A percentile compares a stretch with the other conserved stretches of the same genome.
Conservation (phyloP, 768 basidiomycete species). For the Paxillus ammoniavirescens region DNA sequence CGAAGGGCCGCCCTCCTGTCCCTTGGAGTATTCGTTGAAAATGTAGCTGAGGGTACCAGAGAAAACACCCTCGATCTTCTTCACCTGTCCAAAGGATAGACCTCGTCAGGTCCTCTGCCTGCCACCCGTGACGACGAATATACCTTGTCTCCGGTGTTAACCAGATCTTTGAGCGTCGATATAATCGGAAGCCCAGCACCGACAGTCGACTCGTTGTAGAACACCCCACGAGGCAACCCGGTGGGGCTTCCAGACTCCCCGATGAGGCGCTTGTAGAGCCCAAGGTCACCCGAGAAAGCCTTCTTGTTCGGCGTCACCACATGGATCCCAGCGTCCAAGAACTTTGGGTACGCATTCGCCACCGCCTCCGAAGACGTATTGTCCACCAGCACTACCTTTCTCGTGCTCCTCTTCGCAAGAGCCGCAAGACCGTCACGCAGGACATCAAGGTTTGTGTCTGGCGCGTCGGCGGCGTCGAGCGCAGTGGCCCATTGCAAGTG, state of each 20-base stretch:
- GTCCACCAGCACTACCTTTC: slow-evolving; percentile 76
- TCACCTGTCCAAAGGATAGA: slow-evolving; percentile 44
- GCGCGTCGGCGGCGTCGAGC: slow-evolving; percentile 41
- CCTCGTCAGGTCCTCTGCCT: neutral
- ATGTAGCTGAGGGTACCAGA: slow-evolving; percentile 98
- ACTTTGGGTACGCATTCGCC: slow-evolving; percentile 77
- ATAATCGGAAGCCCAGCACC: slow-evolving; percentile 95
- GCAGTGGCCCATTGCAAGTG: slow-evolving; percentile 45
- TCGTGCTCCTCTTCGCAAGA: slow-evolving; percentile 42
- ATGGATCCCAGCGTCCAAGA: slow-evolving; percentile 75
- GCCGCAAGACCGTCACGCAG: slow-evolving; percentile 42
- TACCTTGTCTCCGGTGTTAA: slow-evolving; percentile 90
- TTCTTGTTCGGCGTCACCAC: slow-evolving; percentile 99
- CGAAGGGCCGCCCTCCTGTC: slow-evolving; percentile 59
- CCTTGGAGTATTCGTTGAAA: slow-evolving; percentile 92
- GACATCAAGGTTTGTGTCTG: slow-evolving; percentile 34
- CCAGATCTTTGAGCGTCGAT: slow-evolving; percentile 86
- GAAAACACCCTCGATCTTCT: slow-evolving; percentile 96
- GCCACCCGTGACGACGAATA: slow-evolving; percentile 7
- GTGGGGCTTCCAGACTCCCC: slow-evolving; percentile 34
- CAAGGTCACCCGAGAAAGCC: slow-evolving; percentile 74
- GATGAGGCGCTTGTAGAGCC: slow-evolving; percentile 68
- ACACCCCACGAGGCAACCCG: slow-evolving; percentile 47
- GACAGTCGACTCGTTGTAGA: slow-evolving; percentile 87
- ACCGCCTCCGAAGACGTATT: slow-evolving; percentile 87